A percentile compares a stretch with the other conserved stretches of the same genome.
These are phyloP conservation scores for Pelargonium citronellum DNA, from an alignment of 441 rosid genomes.

Conservation along the genomic window DNA sequence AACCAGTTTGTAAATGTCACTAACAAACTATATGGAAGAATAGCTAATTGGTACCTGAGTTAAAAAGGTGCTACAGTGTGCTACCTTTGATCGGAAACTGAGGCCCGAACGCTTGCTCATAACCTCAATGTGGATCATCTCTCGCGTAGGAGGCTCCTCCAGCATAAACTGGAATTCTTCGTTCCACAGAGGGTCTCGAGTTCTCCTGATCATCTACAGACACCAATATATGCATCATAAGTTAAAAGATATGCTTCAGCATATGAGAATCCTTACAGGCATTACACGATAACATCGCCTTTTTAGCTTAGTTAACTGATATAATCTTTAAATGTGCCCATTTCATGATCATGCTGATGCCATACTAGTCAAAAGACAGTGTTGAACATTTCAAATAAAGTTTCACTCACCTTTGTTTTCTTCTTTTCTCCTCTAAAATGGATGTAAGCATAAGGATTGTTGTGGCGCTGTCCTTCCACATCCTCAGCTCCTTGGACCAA, in stretches of 20 bases:
- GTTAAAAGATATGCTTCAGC: background rate
- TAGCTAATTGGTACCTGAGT: background rate
- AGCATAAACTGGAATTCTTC: constrained; percentile 81
- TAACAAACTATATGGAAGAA: background rate
- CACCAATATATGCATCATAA: constrained; percentile 9
- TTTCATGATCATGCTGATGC: too few relatives aligned
- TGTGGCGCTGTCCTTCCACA: constrained; percentile 70
- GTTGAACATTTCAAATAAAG: background rate
- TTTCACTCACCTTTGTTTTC: constrained; percentile 61
- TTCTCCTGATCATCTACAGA: constrained; percentile 55
- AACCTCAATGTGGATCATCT: constrained; percentile 66
- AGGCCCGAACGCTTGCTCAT: constrained; percentile 64
- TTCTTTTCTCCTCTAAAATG: constrained; percentile 71
- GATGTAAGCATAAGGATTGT: constrained; percentile 65
- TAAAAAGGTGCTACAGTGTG: background rate
- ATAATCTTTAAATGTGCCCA: too few relatives aligned
- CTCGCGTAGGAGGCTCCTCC: constrained; percentile 76
- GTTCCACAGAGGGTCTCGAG: constrained; percentile 74
- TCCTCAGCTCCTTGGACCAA: constrained; percentile 69
- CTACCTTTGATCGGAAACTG: constrained; percentile 65
- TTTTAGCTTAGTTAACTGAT: too few relatives aligned
- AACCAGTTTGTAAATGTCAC: background rate
- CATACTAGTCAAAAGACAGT: too few relatives aligned
- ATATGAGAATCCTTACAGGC: background rate
- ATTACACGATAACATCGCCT: too few relatives aligned